A percentile compares a stretch with the other conserved stretches of the same genome.
Evolutionary conservation across 2,329 filamentous ascomycete genomes (phyloP).

Genomic region (Ophiostoma ips): DNA sequence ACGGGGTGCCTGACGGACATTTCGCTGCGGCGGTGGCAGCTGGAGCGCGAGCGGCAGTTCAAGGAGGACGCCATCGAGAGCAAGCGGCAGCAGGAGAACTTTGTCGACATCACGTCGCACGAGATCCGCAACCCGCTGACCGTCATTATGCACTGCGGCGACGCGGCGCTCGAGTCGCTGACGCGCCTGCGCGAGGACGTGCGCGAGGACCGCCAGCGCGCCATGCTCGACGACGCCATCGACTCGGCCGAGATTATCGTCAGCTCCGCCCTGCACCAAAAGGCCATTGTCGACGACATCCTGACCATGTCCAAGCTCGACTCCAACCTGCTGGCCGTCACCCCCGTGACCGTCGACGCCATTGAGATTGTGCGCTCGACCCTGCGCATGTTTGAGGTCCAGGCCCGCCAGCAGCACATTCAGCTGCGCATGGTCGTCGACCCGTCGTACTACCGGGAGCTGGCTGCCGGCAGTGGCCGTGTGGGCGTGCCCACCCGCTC

Average conservation of each 20-base stretch:
- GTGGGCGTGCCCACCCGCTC: slow-evolving; percentile 33
- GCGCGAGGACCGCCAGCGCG: slow-evolving; percentile 17
- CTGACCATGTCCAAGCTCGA: slow-evolving; percentile 64
- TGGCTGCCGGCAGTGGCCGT: too few species aligned
- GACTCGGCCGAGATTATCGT: slow-evolving; percentile 67
- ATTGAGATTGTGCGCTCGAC: slow-evolving; percentile 51
- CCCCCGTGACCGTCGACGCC: slow-evolving; percentile 55
- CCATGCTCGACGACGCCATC: slow-evolving; percentile 45
- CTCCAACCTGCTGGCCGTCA: slow-evolving; percentile 58
- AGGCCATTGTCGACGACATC: slow-evolving; percentile 64
- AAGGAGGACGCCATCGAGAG: slow-evolving; percentile 44
- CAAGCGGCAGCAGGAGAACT: slow-evolving; percentile 61
- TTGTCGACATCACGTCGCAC: slow-evolving; percentile 63
- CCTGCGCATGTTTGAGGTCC: slow-evolving; percentile 66
- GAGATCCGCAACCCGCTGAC: slow-evolving; percentile 62
- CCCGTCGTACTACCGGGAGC: slow-evolving; percentile 34
- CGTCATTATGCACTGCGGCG: slow-evolving; percentile 61
- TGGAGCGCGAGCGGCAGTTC: slow-evolving; percentile 33
- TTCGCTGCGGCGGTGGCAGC: slow-evolving; percentile 35
- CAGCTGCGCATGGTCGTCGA: slow-evolving; percentile 50
- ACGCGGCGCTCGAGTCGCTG: slow-evolving; percentile 47
- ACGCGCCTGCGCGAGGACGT: slow-evolving; percentile 26
- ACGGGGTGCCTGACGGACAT: slow-evolving; percentile 36
- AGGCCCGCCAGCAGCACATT: slow-evolving; percentile 56
- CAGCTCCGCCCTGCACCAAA: slow-evolving; percentile 67